phyloP scores from a whole-genome alignment of 2,329 filamentous ascomycete species.

The Sporothrix schenckii region DNA sequence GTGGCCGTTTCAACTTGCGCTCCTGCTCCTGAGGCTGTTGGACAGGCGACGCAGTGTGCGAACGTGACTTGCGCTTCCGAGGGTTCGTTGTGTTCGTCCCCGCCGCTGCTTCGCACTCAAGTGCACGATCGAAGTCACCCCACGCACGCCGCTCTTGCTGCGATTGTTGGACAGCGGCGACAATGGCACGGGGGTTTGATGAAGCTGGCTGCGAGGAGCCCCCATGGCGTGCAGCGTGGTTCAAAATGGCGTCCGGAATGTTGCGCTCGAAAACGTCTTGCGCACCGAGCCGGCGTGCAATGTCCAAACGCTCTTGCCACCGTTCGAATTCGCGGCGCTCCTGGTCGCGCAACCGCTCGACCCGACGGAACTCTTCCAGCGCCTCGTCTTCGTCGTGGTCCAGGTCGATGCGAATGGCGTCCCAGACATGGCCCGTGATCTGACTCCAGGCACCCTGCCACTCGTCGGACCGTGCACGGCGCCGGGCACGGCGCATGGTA shows the following conservation, averaged over 20 bases:
- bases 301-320: slow-evolving; percentile 82
- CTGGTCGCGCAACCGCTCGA: slow-evolving; percentile 57
- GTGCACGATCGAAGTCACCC: slow-evolving; percentile 86
- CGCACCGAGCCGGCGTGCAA: slow-evolving; percentile 78
- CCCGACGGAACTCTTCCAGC: slow-evolving; percentile 57
- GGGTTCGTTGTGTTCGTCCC: slow-evolving; percentile 51
- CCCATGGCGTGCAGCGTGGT: slow-evolving; percentile 57
- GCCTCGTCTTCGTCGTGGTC: slow-evolving; percentile 78
- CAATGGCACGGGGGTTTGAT: slow-evolving; percentile 44
- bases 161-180: slow-evolving; percentile 67
- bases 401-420: slow-evolving; percentile 73
- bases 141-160: slow-evolving; percentile 81
- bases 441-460: slow-evolving; percentile 86
- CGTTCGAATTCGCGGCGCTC: slow-evolving; percentile 63
- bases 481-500: slow-evolving; percentile 58
- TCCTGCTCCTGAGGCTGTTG: slow-evolving; percentile 72
- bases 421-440: slow-evolving; percentile 63
- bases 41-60: slow-evolving; percentile 69
- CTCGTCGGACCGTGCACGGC: slow-evolving; percentile 71
- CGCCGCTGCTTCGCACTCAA: slow-evolving; percentile 62
- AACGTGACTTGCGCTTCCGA: slow-evolving; percentile 75
- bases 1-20: slow-evolving; percentile 83
- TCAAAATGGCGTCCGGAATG: slow-evolving; percentile 60
- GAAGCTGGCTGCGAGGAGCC: slow-evolving; percentile 18
- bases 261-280: slow-evolving; percentile 70